phyloP scores from a whole-genome alignment of 2,329 filamentous ascomycete species.

The Trichoderma atrobrunneum region DNA sequence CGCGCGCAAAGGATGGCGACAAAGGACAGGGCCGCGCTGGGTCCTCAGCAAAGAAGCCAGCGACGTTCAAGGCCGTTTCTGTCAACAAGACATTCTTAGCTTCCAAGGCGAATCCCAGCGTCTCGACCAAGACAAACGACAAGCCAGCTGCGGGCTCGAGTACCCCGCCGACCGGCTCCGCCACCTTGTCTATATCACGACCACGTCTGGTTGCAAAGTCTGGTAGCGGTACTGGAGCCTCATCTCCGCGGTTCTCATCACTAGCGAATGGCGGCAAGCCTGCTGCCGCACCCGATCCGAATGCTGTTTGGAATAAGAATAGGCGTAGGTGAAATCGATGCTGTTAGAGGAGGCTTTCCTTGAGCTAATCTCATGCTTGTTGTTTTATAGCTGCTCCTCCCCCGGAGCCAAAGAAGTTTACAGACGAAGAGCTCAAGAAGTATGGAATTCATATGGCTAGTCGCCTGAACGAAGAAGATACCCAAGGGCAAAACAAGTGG shows the following conservation, averaged over 20 bases:
- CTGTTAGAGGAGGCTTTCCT: not conserved
- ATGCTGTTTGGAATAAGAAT: constrained; percentile 86
- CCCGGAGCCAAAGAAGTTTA: constrained; percentile 76
- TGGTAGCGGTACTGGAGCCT: constrained; percentile 57
- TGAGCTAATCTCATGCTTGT: constrained; percentile 26
- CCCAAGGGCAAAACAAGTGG: constrained; percentile 77
- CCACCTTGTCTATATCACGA: constrained; percentile 53
- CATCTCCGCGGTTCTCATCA: constrained; percentile 42
- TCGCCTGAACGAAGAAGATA: constrained; percentile 72
- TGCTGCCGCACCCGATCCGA: constrained; percentile 64
- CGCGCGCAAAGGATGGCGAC: constrained; percentile 56
- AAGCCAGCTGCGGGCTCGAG: constrained; percentile 48
- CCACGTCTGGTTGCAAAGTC: constrained; percentile 76
- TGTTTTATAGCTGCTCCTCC: constrained; percentile 52
- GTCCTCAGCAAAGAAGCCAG: constrained; percentile 67
- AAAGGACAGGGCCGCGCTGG: constrained; percentile 58
- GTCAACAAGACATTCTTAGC: constrained; percentile 81
- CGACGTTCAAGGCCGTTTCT: constrained; percentile 80
- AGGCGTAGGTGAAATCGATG: constrained; percentile 57
- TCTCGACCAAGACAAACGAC: constrained; percentile 49
- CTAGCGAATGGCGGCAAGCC: constrained; percentile 57
- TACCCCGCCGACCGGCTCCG: constrained; percentile 45
- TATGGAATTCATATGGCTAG: constrained; percentile 84
- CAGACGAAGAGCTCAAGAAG: constrained; percentile 82
- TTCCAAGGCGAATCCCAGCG: constrained; percentile 57